Evolutionary conservation across 768 basidiomycete genomes (phyloP), one percentile per base, ranked within the genome.

Genomic region (Tephrocybe rancida): DNA sequence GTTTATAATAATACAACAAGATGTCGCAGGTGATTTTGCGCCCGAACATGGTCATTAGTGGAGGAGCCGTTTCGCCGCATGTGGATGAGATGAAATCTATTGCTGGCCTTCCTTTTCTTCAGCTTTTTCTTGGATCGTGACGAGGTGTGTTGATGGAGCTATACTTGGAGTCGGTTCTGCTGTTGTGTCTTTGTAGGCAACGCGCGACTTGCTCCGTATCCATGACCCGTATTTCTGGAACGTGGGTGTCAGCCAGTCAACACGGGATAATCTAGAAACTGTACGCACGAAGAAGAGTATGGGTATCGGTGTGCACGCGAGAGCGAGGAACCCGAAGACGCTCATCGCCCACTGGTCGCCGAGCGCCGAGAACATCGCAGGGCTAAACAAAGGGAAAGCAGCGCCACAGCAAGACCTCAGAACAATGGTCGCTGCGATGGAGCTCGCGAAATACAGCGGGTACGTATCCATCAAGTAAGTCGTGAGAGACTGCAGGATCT

Each of bases 401-500:
- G 82, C 84, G 21, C 83, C 87, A 56, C 84, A 81, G 18, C 78
- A 67, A 0, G 83, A 86, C 54, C 87, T 83, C 43, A 88, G 66
- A 44, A 89, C 82, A 48, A 87, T 81, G 9, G 84, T 86, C 49
- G 86, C 81, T 13, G 87, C 86, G 47, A 88, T 76, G 16, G 86
- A 87, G 59, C 83, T 85, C 2, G 86, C 85, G 55, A 79, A 82
- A 67, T 85, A 85, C 39, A 87, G 72, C 39, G 75, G 74, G 71
- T 89, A 89, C 13, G 82, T 72, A 61, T 89, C 87, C 79, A 90
- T 85, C 52, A 89, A 74, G 70, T 89, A 89, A 3, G 83, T 81
- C 37, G 84, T 80, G n/a, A 86, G 68, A 41, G 80, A 78, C 58
- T 85, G 79, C 70, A 88, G 73, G 52, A 89, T 81, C 56, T 83